Percentiles rank a stretch among this genome's conserved stretches.
Conservation (phyloP, 2,329 filamentous ascomycete genomes). For the Beauveria sp. region DNA sequence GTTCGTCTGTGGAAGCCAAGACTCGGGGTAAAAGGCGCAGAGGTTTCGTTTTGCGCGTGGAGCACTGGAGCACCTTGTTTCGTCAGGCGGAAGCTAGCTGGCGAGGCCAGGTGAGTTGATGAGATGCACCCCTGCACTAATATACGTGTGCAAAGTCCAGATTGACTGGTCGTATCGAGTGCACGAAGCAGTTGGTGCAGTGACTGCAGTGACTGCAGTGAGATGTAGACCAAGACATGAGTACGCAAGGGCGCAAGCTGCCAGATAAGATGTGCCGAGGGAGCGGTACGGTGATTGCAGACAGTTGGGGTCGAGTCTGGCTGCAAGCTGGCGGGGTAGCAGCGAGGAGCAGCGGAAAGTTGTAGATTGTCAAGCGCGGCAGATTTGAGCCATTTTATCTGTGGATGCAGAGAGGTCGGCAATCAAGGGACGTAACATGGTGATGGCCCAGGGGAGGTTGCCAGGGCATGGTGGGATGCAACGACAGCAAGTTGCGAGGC, state of each 20-base stretch:
- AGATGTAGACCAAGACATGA: too few species aligned
- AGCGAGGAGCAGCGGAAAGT: not conserved
- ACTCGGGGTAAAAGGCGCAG: not conserved
- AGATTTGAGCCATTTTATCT: constrained; percentile 4
- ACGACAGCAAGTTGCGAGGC: not conserved
- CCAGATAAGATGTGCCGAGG: not conserved
- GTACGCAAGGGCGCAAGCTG: not conserved
- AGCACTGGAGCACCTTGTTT: not conserved
- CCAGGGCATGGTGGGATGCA: not conserved
- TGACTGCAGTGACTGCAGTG: not conserved
- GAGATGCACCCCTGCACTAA: not conserved
- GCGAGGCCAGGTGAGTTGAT: not conserved
- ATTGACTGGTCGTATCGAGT: not conserved
- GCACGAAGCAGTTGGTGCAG: not conserved
- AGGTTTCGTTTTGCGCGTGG: not conserved
- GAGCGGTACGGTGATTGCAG: not conserved
- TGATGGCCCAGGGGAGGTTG: not conserved
- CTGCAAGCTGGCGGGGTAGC: constrained; percentile 1
- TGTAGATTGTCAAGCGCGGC: not conserved
- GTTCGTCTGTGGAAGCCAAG: not conserved
- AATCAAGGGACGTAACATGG: constrained; percentile 10
- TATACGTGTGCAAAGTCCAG: not conserved
- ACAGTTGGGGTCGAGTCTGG: not conserved
- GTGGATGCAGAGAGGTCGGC: not conserved
- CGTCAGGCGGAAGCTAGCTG: not conserved